phyloP scores from a whole-genome alignment of 1,284 basidiomycete genomes.

The Volvariella volvacea region DNA sequence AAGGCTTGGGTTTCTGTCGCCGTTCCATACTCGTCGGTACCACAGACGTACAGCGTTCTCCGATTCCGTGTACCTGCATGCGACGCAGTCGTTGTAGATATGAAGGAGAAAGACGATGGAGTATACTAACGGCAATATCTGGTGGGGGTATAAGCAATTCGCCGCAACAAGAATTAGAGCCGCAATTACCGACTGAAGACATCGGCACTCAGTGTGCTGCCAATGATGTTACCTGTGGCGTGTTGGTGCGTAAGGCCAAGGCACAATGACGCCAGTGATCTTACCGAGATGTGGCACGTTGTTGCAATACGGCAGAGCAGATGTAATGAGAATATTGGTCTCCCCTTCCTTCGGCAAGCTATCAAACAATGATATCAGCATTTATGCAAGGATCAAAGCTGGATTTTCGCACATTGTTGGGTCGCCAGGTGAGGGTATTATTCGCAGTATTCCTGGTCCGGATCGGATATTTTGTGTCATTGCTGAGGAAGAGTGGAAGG shows the following conservation, averaged over 20 bases:
- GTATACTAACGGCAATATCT: conserved; percentile 63
- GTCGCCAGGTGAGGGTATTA: conserved; percentile 42
- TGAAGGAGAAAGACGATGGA: background rate
- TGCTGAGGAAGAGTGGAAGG: conserved; percentile 1
- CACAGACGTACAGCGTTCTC: conserved; percentile 83
- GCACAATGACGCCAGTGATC: conserved; percentile 12
- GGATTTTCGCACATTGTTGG: conserved; percentile 34
- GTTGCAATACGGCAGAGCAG: conserved; percentile 97
- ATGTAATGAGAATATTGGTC: conserved; percentile 88
- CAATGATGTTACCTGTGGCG: conserved; percentile 88
- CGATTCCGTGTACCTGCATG: conserved; percentile 65
- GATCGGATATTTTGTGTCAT: conserved; percentile 67
- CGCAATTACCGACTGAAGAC: conserved; percentile 87
- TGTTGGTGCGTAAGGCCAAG: conserved; percentile 1
- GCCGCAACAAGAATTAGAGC: conserved; percentile 1
- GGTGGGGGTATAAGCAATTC: conserved; percentile 22
- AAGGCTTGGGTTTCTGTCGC: conserved; percentile 97
- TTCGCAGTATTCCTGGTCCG: conserved; percentile 55
- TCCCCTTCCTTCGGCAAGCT: conserved; percentile 85
- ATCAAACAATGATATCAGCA: conserved; percentile 10
- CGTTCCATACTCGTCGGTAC: conserved; percentile 98
- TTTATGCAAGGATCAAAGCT: conserved; percentile 8
- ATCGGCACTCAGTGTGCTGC: conserved; percentile 92
- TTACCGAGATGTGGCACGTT: conserved; percentile 95
- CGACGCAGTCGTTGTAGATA: conserved; percentile 5